Base-by-base conservation (phyloP, 148 eudicot genomes). In the Beta vulgaris region DNA sequence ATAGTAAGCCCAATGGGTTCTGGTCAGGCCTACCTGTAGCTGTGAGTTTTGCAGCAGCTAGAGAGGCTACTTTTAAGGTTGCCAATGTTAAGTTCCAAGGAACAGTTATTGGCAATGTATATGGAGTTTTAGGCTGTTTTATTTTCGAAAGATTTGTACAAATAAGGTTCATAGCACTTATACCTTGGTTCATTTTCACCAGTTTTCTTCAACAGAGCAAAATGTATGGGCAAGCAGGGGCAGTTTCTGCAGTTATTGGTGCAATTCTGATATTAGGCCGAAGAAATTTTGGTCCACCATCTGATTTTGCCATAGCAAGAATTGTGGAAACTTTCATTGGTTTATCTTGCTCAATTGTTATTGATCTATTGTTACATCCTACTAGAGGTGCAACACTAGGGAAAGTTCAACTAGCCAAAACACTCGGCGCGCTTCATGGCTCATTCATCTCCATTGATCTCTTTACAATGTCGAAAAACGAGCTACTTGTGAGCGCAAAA, bases 191-290 rank as follows among this genome's bases (percentile, higher is more conserved):
- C 81, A 78, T 91, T 29, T 82, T 91, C 87, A 78, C 87, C 49
- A 82, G 87, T 65, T 86, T 90, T 48, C 80, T 91, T 40, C 83
- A 85, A 18, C 81, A 78, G 16, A 90, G 97, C 82, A 84, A 78
- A 55, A 83, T 91, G 92, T 91, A 91, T 74, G 94, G 91, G 8
- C 92, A 87, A 59, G 92, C 97, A 0, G 97, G 97, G 11, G 94
- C 86, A 3, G 76, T 87, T n/a, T 91, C 97, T 36, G 92, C 97
- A 0, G 87, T 86, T 39, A 86, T 91, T 16, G 97, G 92, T 31
- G 97, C 97, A n/a, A 85, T 91, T 14, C 64, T 91, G 53, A 88
- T 91, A 36, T 78, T 91, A 28, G 97, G 97, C 36, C 74, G 94
- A 70, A 78, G 71, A 69, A 76, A 83, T 68, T 87, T 86, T 35